phyloP scores from a whole-genome alignment of 306 rosid genomes.

The Arachis hypogaea region DNA sequence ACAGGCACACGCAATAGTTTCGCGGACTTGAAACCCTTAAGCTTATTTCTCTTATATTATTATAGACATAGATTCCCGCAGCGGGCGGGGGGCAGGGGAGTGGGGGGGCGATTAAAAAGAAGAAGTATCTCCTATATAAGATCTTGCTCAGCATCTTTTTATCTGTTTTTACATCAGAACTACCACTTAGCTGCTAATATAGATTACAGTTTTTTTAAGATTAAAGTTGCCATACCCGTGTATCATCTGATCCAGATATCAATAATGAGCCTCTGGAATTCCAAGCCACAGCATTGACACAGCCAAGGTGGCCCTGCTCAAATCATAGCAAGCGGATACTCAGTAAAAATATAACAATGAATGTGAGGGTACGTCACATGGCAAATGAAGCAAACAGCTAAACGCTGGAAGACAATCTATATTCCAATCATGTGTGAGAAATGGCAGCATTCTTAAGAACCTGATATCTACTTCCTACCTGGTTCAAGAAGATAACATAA shows the following conservation, averaged over 20 bases:
- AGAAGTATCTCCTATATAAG: too few species aligned
- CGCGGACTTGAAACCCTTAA: background rate
- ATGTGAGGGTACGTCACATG: slow-evolving; percentile 3
- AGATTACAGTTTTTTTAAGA: background rate
- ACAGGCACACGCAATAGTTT: background rate
- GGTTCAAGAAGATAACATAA: background rate
- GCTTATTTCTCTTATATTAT: background rate
- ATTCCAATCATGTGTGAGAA: background rate
- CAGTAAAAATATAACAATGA: slow-evolving; percentile 20
- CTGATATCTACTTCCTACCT: background rate
- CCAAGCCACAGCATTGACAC: slow-evolving; percentile 96
- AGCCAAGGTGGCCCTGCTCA: slow-evolving; percentile 87
- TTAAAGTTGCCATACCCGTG: slow-evolving; percentile 57
- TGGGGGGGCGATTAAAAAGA: background rate
- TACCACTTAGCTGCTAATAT: background rate
- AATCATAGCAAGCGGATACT: slow-evolving; percentile 32
- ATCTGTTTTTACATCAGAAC: too few species aligned
- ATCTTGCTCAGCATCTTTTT: too few species aligned
- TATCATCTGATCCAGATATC: slow-evolving; percentile 98
- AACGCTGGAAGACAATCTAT: slow-evolving; percentile 7
- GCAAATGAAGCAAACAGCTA: slow-evolving; percentile 12
- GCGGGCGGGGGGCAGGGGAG: too few species aligned
- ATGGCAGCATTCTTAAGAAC: slow-evolving; percentile 13
- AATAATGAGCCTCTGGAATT: slow-evolving; percentile 81
- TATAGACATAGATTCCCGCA: too few species aligned